Base-by-base conservation (phyloP, 495 filamentous ascomycete genomes). In the Opeltia flavorubescens region DNA sequence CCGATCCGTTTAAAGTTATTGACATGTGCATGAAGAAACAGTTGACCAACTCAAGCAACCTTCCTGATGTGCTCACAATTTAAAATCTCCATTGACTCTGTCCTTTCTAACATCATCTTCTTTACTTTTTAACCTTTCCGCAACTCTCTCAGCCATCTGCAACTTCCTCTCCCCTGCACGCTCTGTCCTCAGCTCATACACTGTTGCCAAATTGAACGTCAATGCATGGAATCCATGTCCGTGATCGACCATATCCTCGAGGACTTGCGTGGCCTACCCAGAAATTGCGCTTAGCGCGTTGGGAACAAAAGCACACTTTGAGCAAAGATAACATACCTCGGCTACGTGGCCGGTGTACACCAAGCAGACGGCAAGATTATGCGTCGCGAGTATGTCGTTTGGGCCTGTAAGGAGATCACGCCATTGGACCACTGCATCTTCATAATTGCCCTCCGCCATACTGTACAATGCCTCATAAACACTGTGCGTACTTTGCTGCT, bases 121-220 rank as follows among this genome's bases (percentile, higher is more conserved):
- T 55, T 68, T 45, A 51, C 63, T 58, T 29, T 59, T 50, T 34
- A 60, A 60, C 51, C 73, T 67, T 12, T 60, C 66, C 1, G 86
- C 80, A 13, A 93, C 67, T 26, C 67, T 73, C 56, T 84, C 81
- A 6, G 83, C 78, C 20, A 96, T 67, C 18, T 64, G 59, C 17
- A 72, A 60, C 64, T 95, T 96, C 55, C 81, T 60, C 13, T 68
- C 68, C 40, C 69, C 64, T n/a, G 81, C 70, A 49, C 72, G 71
- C 47, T 96, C 89, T 1, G 81, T 85, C 54, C 83, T 89, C 4
- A 98, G 75, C 61, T 98, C 91, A 58, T 94, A 98, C 53, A 94
- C 74, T 0, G 91, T 95, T 13, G 77, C 73, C 6, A 98, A 66
- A 58, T 98, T 98, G 62, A 95, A 98, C 1, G 86, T 72, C 15